Evolutionary conservation across 2,329 filamentous ascomycete species (phyloP), one percentile per base, ranked within the genome.

Genomic region (Pyrenochaeta sp.): DNA sequence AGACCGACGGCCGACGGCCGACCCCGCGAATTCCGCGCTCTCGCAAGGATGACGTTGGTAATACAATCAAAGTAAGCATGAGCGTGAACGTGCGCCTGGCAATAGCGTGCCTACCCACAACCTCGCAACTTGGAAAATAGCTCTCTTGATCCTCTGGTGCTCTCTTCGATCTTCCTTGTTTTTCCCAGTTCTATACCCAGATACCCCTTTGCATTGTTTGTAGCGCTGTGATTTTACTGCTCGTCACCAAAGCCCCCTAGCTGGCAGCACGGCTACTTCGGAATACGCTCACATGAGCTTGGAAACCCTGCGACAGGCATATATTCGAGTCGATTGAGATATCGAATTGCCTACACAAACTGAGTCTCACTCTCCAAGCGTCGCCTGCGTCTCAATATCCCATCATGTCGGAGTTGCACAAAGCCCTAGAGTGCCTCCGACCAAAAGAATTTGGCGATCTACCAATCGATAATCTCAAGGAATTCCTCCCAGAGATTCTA

Each of bases 371-470:
- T 19, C 27, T n/a, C 22, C 40, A 25, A 43, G 25, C 24, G 5
- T 44, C 42, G 10, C 6, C 42, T 28, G 34, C n/a, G 30, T 19
- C 36, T 48, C n/a, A 12, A 22, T 19, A 46, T 27, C 12, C 25
- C 53, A 67, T 15, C 61, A 77, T 76, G 73, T 58, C 67, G 24
- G 64, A 72, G 58, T 78, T 84, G 15, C 81, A 83, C 66, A 74
- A 80, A 40, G 81, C 82, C 10, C 77, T 84, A 50, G 74, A 76
- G 54, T 69, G 67, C 39, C 77, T 84, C 30, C 70, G 75, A 5
- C 81, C 81, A 0, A 78, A 78, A 47, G 75, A 80, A 51, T 84
- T 79, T 67, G 64, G 66, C 62, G 80, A 83, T 30, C 71, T 83
- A 30, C 82, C 82, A 22, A 70, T 76, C 50, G 70, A 79, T 58